Conservation (phyloP, 192 early-diverging fungal species). For the Chytriomyces sp. region DNA sequence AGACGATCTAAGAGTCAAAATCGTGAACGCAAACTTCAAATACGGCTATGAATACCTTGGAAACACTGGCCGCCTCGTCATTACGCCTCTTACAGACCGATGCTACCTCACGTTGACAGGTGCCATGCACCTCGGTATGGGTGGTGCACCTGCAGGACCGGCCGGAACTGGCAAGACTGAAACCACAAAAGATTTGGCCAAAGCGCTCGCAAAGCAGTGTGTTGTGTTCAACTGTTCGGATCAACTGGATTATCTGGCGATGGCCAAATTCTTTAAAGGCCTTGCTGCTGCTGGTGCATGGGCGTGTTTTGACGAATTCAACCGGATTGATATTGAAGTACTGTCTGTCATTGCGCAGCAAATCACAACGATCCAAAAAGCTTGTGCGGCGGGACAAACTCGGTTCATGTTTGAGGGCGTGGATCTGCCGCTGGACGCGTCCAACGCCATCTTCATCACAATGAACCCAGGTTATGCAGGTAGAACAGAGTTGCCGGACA, state of each 20-base stretch:
- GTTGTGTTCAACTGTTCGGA: constrained; percentile 71
- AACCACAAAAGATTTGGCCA: constrained; percentile 66
- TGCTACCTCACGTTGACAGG: constrained; percentile 65
- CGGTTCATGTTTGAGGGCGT: constrained; percentile 66
- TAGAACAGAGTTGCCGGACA: constrained; percentile 65
- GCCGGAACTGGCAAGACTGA: constrained; percentile 69
- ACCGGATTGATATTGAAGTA: constrained; percentile 69
- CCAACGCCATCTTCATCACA: constrained; percentile 67
- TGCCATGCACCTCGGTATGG: constrained; percentile 69
- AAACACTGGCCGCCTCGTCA: constrained; percentile 65
- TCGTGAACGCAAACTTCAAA: constrained; percentile 67
- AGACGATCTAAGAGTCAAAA: constrained; percentile 63
- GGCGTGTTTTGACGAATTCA: constrained; percentile 72
- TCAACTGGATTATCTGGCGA: constrained; percentile 66
- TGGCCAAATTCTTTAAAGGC: constrained; percentile 71
- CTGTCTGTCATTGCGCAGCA: constrained; percentile 68
- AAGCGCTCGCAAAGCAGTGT: constrained; percentile 66
- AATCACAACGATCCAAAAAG: constrained; percentile 68
- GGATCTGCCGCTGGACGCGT: constrained; percentile 60
- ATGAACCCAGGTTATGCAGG: constrained; percentile 73
- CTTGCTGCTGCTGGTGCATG: constrained; percentile 64
- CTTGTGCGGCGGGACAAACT: constrained; percentile 52
- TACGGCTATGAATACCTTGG: constrained; percentile 66
- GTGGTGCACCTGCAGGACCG: constrained; percentile 65
- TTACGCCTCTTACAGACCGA: constrained; percentile 65